These are phyloP conservation scores for Coemansia biformis DNA, from an alignment of 192 early-diverging fungal species.

Conservation along the genomic window DNA sequence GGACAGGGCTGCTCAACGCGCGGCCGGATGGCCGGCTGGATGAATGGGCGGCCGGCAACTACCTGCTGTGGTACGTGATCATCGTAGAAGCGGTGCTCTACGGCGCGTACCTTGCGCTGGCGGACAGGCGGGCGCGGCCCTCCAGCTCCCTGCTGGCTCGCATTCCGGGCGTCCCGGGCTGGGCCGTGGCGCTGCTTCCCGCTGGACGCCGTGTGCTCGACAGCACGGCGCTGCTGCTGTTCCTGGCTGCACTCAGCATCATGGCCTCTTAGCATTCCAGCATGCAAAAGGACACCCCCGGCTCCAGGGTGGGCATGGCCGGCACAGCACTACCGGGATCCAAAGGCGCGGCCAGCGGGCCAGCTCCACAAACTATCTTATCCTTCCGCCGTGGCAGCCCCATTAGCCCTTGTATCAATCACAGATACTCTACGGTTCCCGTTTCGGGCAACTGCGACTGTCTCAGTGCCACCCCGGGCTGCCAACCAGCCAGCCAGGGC, in stretches of 20 bases:
- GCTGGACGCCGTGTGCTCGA: slow-evolving; percentile 15
- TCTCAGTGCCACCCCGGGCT: too few species aligned
- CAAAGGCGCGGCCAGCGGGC: too few species aligned
- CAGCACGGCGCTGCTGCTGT: slow-evolving; percentile 22
- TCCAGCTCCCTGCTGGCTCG: slow-evolving; percentile 7
- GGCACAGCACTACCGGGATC: too few species aligned
- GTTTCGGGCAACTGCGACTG: too few species aligned
- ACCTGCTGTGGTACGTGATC: slow-evolving; percentile 30
- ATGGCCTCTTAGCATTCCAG: too few species aligned
- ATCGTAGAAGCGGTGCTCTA: slow-evolving; percentile 27
- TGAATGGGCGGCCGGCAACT: slow-evolving; percentile 31
- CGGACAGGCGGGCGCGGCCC: slow-evolving; percentile 2
- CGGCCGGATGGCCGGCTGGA: slow-evolving; percentile 34
- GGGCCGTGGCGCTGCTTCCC: slow-evolving; percentile 7
- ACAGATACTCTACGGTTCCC: too few species aligned
- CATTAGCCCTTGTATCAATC: too few species aligned
- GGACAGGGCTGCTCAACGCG: slow-evolving; percentile 21
- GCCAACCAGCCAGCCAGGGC: too few species aligned
- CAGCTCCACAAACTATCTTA: too few species aligned
- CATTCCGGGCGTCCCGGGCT: slow-evolving; percentile 12
- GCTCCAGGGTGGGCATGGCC: too few species aligned
- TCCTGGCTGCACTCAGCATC: slow-evolving; percentile 7
- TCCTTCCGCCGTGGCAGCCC: too few species aligned
- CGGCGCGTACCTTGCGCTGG: slow-evolving; percentile 14
- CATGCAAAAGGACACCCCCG: too few species aligned